Percentiles rank a stretch among this genome's conserved stretches.
phyloP scores from a whole-genome alignment of 345 rosid species.

The Acer negundo region DNA sequence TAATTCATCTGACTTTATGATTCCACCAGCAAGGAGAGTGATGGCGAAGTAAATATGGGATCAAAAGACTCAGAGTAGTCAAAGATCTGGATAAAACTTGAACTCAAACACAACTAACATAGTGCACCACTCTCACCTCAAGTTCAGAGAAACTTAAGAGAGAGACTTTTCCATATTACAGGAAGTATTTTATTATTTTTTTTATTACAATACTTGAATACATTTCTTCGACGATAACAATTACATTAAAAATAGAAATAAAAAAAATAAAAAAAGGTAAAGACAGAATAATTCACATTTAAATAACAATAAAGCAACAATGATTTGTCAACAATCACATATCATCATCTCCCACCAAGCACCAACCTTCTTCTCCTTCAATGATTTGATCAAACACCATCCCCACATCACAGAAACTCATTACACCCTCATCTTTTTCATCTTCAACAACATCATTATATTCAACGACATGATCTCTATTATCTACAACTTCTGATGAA shows the following conservation, averaged over 20 bases:
- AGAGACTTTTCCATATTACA: no score
- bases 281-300: background rate
- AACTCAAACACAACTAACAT: no score
- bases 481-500: background rate
- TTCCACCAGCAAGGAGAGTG: no score
- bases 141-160: no score
- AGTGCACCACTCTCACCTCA: no score
- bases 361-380: constrained; percentile 63
- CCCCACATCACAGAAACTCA: constrained; percentile 38
- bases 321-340: constrained; percentile 23
- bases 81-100: no score
- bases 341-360: constrained; percentile 44
- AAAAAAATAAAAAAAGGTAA: no score
- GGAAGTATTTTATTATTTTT: no score
- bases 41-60: no score
- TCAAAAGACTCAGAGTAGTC: no score
- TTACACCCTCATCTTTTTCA: constrained; percentile 13
- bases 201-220: background rate
- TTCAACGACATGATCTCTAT: constrained; percentile 5
- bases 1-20: no score
- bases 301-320: background rate
- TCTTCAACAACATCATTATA: background rate
- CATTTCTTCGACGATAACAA: background rate
- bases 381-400: constrained; percentile 30
- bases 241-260: no score